Conservation (phyloP, 495 filamentous ascomycete species). For the Talaromyces thailandensis region DNA sequence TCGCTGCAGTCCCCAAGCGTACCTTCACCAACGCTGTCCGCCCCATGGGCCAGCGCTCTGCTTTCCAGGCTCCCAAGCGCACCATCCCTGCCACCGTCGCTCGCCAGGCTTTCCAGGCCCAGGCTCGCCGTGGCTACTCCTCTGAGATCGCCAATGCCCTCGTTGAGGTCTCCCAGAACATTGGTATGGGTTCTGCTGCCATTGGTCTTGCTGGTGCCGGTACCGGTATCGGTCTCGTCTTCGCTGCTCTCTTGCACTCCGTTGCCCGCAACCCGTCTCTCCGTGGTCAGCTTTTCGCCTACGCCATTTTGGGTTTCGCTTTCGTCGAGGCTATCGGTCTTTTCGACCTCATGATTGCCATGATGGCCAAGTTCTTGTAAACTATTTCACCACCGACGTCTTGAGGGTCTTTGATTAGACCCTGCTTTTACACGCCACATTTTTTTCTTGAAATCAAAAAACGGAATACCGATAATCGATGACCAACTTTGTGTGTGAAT, state of each 20-base stretch:
- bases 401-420: not conserved
- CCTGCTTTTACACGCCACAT: conserved; percentile 2
- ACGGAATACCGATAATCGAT: not conserved
- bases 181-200: conserved; percentile 77
- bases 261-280: conserved; percentile 85
- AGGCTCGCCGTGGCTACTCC: conserved; percentile 61
- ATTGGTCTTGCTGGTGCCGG: conserved; percentile 86
- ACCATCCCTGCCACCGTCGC: conserved; percentile 51
- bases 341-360: conserved; percentile 88
- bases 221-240: conserved; percentile 90
- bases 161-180: conserved; percentile 80
- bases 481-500: not conserved
- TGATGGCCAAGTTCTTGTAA: conserved; percentile 68
- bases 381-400: conserved; percentile 5
- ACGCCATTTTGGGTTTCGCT: conserved; percentile 89
- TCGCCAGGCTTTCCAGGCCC: conserved; percentile 53
- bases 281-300: conserved; percentile 85
- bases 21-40: conserved; percentile 46
- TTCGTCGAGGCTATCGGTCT: conserved; percentile 92
- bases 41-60: conserved; percentile 17
- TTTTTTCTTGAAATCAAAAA: not conserved
- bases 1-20: conserved; percentile 57
- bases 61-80: conserved; percentile 54
- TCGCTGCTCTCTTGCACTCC: conserved; percentile 73
- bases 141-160: conserved; percentile 77